Evolutionary conservation across 768 basidiomycete genomes (phyloP).

Genomic region (Auricularia sp.): DNA sequence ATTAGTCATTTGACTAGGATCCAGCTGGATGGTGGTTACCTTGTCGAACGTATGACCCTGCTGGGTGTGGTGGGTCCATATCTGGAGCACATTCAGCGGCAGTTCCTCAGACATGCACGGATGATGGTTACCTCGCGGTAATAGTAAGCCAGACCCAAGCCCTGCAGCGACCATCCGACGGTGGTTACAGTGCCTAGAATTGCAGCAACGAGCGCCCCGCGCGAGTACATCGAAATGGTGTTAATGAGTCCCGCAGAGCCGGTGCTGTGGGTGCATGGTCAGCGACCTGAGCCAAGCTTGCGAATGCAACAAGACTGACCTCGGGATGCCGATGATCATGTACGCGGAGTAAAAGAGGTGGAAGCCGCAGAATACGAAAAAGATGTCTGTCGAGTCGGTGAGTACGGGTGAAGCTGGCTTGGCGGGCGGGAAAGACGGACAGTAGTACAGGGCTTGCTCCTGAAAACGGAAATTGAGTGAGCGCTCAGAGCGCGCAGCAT

Average conservation of each 20-base stretch:
- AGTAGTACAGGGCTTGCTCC: slow-evolving; percentile 93
- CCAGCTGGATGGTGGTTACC: slow-evolving; percentile 12
- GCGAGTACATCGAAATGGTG: slow-evolving; percentile 71
- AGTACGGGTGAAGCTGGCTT: slow-evolving; percentile 6
- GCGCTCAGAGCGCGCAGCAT: slow-evolving; percentile 13
- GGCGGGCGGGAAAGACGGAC: slow-evolving; percentile 34
- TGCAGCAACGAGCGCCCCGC: slow-evolving; percentile 66
- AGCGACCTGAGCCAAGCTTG: not conserved
- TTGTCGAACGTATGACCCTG: slow-evolving; percentile 86
- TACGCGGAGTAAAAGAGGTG: slow-evolving; percentile 89
- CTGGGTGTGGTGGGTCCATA: slow-evolving; percentile 67
- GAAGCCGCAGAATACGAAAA: slow-evolving; percentile 94
- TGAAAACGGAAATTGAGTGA: slow-evolving; percentile 20
- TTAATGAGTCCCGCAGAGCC: slow-evolving; percentile 94
- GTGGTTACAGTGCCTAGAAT: slow-evolving; percentile 74
- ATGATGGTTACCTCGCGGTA: slow-evolving; percentile 54
- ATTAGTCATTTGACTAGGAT: slow-evolving; percentile 26
- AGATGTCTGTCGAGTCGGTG: slow-evolving; percentile 53
- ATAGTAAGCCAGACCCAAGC: slow-evolving; percentile 68
- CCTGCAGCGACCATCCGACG: slow-evolving; percentile 82
- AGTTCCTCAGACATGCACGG: slow-evolving; percentile 7
- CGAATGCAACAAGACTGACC: slow-evolving; percentile 29
- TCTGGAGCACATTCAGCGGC: slow-evolving; percentile 30
- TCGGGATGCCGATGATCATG: slow-evolving; percentile 91
- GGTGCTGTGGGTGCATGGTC: slow-evolving; percentile 43